A percentile compares a stretch with the other conserved stretches of the same genome.
Evolutionary conservation across 1,284 basidiomycete species (phyloP).

Genomic region (Puccinia polysora): DNA sequence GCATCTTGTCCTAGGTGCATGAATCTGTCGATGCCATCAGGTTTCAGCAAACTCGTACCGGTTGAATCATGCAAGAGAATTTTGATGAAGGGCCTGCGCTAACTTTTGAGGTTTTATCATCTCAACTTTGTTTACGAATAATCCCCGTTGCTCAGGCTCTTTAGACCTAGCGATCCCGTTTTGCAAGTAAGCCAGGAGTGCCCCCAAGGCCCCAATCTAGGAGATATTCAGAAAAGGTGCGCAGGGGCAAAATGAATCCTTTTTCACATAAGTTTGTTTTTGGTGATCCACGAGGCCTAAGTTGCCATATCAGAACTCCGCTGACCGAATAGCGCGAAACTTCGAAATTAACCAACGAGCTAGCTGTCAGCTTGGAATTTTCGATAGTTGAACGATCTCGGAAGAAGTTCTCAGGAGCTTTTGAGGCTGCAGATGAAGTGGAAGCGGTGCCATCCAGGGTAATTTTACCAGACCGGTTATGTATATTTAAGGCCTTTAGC

Average conservation of each 20-base stretch:
- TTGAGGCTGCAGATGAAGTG: not conserved
- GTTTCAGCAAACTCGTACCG: not conserved
- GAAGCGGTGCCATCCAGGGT: not conserved
- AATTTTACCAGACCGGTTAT: too few relatives aligned
- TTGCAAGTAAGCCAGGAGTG: slow-evolving; percentile 14
- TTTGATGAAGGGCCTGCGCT: not conserved
- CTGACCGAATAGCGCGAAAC: not conserved
- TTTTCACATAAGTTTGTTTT: too few relatives aligned
- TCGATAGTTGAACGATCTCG: not conserved
- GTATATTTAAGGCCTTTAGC: not conserved
- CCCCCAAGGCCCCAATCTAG: not conserved
- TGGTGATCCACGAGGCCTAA: too few relatives aligned
- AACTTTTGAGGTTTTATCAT: slow-evolving; percentile 3
- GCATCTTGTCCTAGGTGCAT: not conserved
- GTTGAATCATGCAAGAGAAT: not conserved
- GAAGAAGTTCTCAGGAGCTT: too few relatives aligned
- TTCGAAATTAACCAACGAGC: slow-evolving; percentile 1
- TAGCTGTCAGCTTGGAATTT: not conserved
- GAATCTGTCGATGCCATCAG: not conserved
- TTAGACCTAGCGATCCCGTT: not conserved
- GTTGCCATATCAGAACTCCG: too few relatives aligned
- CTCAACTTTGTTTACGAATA: not conserved
- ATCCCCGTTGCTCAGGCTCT: not conserved
- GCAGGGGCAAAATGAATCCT: too few relatives aligned
- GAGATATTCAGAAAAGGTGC: too few relatives aligned